Evolutionary conservation across 2,329 filamentous ascomycete genomes (phyloP).

Genomic region (Xylariaceae sp.): DNA sequence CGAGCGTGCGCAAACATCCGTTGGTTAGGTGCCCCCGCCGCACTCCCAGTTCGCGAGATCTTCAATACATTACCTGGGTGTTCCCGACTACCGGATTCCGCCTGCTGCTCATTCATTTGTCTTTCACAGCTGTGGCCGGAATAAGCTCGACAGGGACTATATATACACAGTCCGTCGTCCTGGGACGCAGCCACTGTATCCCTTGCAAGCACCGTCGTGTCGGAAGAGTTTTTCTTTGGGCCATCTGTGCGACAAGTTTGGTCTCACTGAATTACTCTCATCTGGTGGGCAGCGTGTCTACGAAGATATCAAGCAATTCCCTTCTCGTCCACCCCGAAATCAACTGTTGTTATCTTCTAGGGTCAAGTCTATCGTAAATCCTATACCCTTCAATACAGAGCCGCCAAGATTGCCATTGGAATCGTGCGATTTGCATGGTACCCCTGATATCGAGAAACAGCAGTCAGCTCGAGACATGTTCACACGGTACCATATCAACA

Average conservation of each 20-base stretch:
- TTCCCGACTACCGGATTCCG: conserved; percentile 24
- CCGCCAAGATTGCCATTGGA: conserved; percentile 13
- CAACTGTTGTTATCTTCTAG: neutral
- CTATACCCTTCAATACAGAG: neutral
- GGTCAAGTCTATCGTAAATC: conserved; percentile 1
- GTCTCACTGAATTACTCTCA: conserved; percentile 12
- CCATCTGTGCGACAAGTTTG: conserved; percentile 18
- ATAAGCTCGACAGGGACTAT: conserved; percentile 26
- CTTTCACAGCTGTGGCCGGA: conserved; percentile 23
- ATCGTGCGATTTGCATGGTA: conserved; percentile 23
- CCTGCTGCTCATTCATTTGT: conserved; percentile 30
- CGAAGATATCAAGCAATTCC: neutral
- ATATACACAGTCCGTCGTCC: conserved; percentile 5
- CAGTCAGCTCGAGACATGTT: conserved; percentile 45
- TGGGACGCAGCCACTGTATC: neutral
- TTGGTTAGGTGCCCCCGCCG: conserved; percentile 32
- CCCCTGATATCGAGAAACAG: conserved; percentile 34
- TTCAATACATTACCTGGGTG: conserved; percentile 18
- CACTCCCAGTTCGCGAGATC: conserved; percentile 17
- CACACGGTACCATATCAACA: conserved; percentile 41
- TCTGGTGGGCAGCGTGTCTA: conserved; percentile 1
- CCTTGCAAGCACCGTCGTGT: conserved; percentile 4
- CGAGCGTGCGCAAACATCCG: conserved; percentile 27
- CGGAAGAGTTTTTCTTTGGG: conserved; percentile 20
- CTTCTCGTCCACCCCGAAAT: neutral